Percentiles rank a stretch among this genome's conserved stretches.
Conservation (phyloP, 2,329 filamentous ascomycete genomes). For the Xylariaceae sp. region DNA sequence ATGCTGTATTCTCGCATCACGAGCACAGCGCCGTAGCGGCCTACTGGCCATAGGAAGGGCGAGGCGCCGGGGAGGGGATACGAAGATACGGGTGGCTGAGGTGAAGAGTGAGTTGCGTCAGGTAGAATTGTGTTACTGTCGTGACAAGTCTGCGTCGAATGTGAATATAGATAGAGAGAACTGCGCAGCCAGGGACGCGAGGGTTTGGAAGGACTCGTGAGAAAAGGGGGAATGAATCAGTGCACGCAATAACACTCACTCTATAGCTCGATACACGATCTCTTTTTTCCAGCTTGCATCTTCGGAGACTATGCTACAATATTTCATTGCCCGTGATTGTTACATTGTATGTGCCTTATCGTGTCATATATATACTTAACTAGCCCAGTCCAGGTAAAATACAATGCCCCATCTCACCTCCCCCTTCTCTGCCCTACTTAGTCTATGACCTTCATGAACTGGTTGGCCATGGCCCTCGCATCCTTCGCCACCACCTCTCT, state of each 20-base stretch:
- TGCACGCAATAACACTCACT: too few relatives aligned
- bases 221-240: too few relatives aligned
- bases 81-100: constrained; percentile 24
- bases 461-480: constrained; percentile 17
- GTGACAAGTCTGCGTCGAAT: too few relatives aligned
- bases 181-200: too few relatives aligned
- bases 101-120: constrained; percentile 21
- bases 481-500: constrained; percentile 11
- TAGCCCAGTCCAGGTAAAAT: too few relatives aligned
- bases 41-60: constrained; percentile 28
- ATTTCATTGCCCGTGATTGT: too few relatives aligned
- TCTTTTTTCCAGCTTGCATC: too few relatives aligned
- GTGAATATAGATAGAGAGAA: too few relatives aligned
- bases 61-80: constrained; percentile 27
- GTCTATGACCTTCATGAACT: constrained; percentile 27
- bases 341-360: too few relatives aligned
- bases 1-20: constrained; percentile 33
- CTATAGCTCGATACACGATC: too few relatives aligned
- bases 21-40: constrained; percentile 31
- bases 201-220: too few relatives aligned
- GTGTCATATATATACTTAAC: constrained; percentile 1
- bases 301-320: too few relatives aligned
- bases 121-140: constrained; percentile 23
- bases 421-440: constrained; percentile 6
- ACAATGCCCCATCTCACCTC: neutral